Base-by-base conservation (phyloP, 1,139 yeast genomes). In the Saccharomyces hybrid region DNA sequence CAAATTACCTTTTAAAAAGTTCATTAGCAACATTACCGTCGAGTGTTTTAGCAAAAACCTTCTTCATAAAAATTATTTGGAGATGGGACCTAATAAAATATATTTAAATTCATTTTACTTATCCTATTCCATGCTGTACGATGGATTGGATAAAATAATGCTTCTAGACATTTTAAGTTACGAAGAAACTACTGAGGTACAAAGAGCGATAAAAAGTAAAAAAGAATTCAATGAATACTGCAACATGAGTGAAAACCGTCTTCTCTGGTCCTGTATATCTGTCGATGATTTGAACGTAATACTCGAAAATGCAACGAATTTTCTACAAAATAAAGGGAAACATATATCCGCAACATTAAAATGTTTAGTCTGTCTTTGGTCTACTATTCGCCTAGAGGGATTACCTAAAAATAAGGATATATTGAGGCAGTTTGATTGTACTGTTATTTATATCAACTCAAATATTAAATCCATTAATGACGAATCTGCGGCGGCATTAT, bases 1-100 rank as follows among this genome's bases (percentile, higher is more conserved):
- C 50, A 56, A 61, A 13, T 52, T 66, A 13, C 46, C 54, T 7
- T 62, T 64, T 50, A 59, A 57, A n/a, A 31, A 50, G 3, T 68
- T 59, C 48, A 60, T 68, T 32, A 66, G 62, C 42, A 66, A 67
- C 49, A 58, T 66, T 56, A 54, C 57, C 28, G 19, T 47, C 1
- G 52, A 34, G 2, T 44, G 52, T n/a, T 68, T 66, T 48, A 56
- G 59, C 46, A 54, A 48, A 23, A 69, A 65, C 46, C 48, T 68
- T 25, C 32, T 8, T 47, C 7, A 54, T 47, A 31, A 47, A 28
- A 11, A 23, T 6, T 50, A 54, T 9, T 16, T 16, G 13, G 41
- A 34, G 19, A 27, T 28, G 27, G 27, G 27, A n/a, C 44, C 49
- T 28, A 29, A 27, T 28, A 42, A 48, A 16, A 13, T 14, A 14